Evolutionary conservation across 305 asterid species (phyloP).

Genomic region (Fraxinus paxiana): DNA sequence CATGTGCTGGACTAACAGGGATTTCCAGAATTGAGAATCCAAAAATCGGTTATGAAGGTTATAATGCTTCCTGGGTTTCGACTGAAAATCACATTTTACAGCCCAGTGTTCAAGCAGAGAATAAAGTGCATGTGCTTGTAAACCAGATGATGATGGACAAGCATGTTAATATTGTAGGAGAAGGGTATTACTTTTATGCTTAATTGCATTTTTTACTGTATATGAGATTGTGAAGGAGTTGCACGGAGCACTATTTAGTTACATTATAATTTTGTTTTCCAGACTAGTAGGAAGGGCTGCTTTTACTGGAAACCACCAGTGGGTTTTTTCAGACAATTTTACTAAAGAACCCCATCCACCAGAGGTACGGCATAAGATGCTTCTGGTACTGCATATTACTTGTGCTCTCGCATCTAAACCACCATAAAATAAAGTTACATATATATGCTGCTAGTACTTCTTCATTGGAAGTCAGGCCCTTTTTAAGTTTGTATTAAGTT

Average conservation of each 20-base stretch:
- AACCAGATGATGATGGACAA: constrained; percentile 61
- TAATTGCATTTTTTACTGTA: not conserved
- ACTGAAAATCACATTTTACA: constrained; percentile 30
- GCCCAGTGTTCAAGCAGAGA: constrained; percentile 31
- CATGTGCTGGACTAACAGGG: constrained; percentile 25
- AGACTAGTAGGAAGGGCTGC: constrained; percentile 73
- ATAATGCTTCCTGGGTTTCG: constrained; percentile 33
- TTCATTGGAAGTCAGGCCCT: not conserved
- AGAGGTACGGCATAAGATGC: constrained; percentile 43
- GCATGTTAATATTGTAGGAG: constrained; percentile 57
- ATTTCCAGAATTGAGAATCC: constrained; percentile 32
- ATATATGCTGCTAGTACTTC: not conserved
- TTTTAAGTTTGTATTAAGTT: constrained; percentile 8
- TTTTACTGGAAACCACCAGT: constrained; percentile 59
- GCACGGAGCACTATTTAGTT: not conserved
- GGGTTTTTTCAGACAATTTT: constrained; percentile 49
- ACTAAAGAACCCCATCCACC: constrained; percentile 44
- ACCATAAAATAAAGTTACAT: not conserved
- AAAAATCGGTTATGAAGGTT: constrained; percentile 30
- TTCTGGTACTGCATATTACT: not conserved
- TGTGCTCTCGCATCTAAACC: not conserved
- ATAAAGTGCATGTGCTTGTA: constrained; percentile 46
- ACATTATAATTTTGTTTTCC: constrained; percentile 23
- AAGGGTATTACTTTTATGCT: constrained; percentile 47
- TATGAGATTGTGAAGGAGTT: not conserved